phyloP scores from a whole-genome alignment of 306 rosid species.

The Vicia villosa region DNA sequence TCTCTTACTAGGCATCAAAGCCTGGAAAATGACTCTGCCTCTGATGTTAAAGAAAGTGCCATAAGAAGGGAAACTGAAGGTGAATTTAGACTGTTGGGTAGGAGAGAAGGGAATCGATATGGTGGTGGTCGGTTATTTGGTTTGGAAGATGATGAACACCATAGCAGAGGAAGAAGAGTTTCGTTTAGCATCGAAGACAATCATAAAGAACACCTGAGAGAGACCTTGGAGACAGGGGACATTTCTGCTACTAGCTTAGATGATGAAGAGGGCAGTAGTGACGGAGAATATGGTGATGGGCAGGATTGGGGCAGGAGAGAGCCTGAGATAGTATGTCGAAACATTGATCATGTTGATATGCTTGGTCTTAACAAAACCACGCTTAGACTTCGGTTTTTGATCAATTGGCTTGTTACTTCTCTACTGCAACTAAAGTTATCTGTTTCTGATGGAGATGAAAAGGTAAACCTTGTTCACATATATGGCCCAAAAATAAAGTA shows the following conservation, averaged over 20 bases:
- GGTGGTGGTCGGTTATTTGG: conserved; percentile 74
- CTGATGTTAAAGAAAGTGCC: conserved; percentile 83
- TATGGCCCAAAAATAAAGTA: conserved; percentile 96
- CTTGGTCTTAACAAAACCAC: conserved; percentile 97
- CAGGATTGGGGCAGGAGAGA: conserved; percentile 62
- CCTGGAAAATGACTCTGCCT: conserved; percentile 60
- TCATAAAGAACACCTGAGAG: conserved; percentile 52
- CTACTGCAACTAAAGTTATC: conserved; percentile 73
- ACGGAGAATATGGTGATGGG: conserved; percentile 80
- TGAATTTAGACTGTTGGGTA: conserved; percentile 82
- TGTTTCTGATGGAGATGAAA: conserved; percentile 53
- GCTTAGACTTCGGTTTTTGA: conserved; percentile 74
- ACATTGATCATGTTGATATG: conserved; percentile 77
- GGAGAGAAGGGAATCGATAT: conserved; percentile 74
- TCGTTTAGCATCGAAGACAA: conserved; percentile 85
- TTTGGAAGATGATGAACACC: conserved; percentile 70
- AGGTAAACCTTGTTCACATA: conserved; percentile 65
- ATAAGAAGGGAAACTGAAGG: conserved; percentile 98
- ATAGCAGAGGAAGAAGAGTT: conserved; percentile 72
- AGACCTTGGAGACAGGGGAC: conserved; percentile 61
- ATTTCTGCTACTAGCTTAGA: conserved; percentile 66
- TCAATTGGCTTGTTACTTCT: conserved; percentile 95
- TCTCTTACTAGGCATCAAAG: conserved; percentile 48
- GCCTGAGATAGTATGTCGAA: conserved; percentile 75
- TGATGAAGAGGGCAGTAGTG: conserved; percentile 74